Evolutionary conservation across 208 protist genomes (phyloP), one percentile per base, ranked within the genome.

Genomic region (Leishmania tarentolae): DNA sequence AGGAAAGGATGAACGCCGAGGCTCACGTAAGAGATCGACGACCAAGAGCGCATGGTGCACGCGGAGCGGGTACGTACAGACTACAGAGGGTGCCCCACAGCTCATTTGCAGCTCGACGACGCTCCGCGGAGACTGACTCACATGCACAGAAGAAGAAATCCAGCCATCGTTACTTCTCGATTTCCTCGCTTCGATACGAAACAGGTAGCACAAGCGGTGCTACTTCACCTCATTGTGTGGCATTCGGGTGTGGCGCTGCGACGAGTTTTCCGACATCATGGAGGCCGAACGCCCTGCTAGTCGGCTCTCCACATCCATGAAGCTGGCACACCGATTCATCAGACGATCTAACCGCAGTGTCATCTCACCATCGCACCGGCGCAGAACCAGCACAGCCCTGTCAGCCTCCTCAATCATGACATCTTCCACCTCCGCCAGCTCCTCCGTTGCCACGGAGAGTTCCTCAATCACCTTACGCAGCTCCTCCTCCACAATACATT

Each of bases 361-460:
- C 63, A 83, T n/a, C 61, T 78, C 79, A 19, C 72, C 57, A 31
- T 83, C 79, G 61, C 79, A 70, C 13, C 72, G 79, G 24, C 53
- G 69, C 19, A 84, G 75, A 0, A 56, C 37, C 13, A 80, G 28
- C 7, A 73, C 47, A 8, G 77, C 72, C 52, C 44, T 79, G 57
- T 93, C 90, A 0, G 84, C 80, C 73, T 89, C 88, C 47, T 57
- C 69, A 37, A 87, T 46, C 79, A 92, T 80, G 2, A 50, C 46
- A 42, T 77, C 79, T 70, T 92, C 86, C 53, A 77, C 86, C 46
- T 79, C 75, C 65, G 82, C 84, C 13, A 86, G 57, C 47, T 76
- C 65, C 3, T 81, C 71, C 50, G 81, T 79, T 7, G 78, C 72
- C 9, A 56, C 69, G 21, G 75, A 79, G 21, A 92, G 79, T 0